These are phyloP conservation scores for Exophiala bonariae DNA, from an alignment of 2,329 filamentous ascomycete genomes.

Conservation along the genomic window DNA sequence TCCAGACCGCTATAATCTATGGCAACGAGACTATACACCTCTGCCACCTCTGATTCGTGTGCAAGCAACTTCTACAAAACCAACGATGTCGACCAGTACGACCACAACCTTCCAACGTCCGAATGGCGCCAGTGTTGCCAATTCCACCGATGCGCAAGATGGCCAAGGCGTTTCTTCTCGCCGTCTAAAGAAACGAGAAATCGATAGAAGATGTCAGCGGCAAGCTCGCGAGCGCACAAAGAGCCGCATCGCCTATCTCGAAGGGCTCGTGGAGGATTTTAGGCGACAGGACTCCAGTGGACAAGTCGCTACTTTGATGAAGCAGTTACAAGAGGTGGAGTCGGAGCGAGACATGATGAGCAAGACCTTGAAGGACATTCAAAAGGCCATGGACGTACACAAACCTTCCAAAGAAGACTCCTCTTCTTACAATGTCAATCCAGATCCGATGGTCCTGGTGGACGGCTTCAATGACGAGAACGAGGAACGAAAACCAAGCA, in stretches of 20 bases:
- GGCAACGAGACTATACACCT: too few relatives aligned
- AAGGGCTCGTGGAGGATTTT: constrained; percentile 27
- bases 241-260: constrained; percentile 28
- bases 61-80: neutral
- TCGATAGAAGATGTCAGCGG: constrained; percentile 28
- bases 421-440: neutral
- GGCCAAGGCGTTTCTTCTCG: constrained; percentile 21
- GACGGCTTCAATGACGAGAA: neutral
- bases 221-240: constrained; percentile 29
- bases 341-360: constrained; percentile 25
- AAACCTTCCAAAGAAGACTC: constrained; percentile 7
- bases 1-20: too few relatives aligned
- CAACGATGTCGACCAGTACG: constrained; percentile 13
- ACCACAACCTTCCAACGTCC: neutral
- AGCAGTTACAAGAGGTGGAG: constrained; percentile 24
- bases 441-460: neutral
- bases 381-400: constrained; percentile 23
- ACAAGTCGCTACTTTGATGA: constrained; percentile 24
- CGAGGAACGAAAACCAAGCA: constrained; percentile 9
- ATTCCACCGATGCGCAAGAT: constrained; percentile 12
- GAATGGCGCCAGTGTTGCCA: constrained; percentile 4
- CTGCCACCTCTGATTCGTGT: too few relatives aligned
- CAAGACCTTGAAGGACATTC: constrained; percentile 26
- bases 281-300: constrained; percentile 24
- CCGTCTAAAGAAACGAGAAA: constrained; percentile 28